Conservation (phyloP, 1,284 basidiomycete genomes). For the Puccinia triticina region DNA sequence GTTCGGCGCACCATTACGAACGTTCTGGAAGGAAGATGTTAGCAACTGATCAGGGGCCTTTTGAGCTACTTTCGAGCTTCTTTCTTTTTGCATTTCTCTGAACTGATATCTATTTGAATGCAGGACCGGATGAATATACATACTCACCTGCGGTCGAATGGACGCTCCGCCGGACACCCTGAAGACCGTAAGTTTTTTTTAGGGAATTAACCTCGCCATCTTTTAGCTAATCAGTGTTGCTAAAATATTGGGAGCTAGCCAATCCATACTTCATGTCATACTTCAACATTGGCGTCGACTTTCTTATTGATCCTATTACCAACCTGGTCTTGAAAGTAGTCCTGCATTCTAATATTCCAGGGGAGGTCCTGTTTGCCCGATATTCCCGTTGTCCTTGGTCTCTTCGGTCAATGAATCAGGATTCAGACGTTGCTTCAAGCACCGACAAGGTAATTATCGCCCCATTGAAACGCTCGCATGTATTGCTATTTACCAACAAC, state of each 20-base stretch:
- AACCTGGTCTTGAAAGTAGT: conserved; percentile 56
- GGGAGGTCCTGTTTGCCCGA: conserved; percentile 57
- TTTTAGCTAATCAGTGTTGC: conserved; percentile 14
- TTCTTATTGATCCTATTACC: conserved; percentile 54
- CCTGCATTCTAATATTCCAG: conserved; percentile 58
- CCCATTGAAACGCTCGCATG: background rate
- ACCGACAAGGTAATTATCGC: conserved; percentile 18
- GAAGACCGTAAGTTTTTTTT: conserved; percentile 14
- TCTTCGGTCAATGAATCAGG: conserved; percentile 8
- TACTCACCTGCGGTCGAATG: conserved; percentile 30
- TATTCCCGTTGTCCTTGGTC: conserved; percentile 54
- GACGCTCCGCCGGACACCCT: conserved; percentile 2
- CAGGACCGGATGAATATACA: conserved; percentile 57
- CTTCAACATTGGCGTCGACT: conserved; percentile 56
- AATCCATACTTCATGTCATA: conserved; percentile 58
- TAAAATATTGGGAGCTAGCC: background rate
- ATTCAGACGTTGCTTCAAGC: background rate
- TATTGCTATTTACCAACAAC: background rate
- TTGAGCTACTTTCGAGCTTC: background rate
- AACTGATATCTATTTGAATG: background rate
- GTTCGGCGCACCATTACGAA: conserved; percentile 55
- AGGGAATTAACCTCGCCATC: conserved; percentile 27
- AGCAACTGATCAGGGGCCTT: conserved; percentile 5
- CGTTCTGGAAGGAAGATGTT: conserved; percentile 58
- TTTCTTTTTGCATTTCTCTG: background rate